A percentile compares a stretch with the other conserved stretches of the same genome.
phyloP scores from a whole-genome alignment of 2,329 filamentous ascomycete genomes.

The Fusarium circinatum region DNA sequence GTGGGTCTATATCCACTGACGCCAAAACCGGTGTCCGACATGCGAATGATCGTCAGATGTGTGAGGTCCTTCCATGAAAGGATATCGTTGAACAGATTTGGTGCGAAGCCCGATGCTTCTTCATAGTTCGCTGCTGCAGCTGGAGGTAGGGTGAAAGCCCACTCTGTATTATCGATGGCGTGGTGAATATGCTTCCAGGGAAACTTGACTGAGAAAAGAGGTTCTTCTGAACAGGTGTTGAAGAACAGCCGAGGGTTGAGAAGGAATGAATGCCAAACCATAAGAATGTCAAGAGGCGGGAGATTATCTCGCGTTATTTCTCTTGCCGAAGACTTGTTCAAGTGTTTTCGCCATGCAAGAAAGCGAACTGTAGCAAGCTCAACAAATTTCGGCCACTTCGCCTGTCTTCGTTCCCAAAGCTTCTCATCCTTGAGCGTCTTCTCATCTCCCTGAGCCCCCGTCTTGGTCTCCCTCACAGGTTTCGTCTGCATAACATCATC shows the following conservation, averaged over 20 bases:
- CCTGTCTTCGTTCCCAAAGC: constrained; percentile 30
- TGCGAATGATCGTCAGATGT: fast-evolving
- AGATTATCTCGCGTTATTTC: constrained; percentile 10
- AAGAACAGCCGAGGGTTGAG: constrained; percentile 46
- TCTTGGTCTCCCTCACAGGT: constrained; percentile 26
- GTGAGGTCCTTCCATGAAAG: not conserved
- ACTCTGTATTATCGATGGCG: constrained; percentile 23
- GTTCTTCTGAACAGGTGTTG: constrained; percentile 12
- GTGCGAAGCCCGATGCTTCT: not conserved
- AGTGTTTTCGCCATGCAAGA: constrained; percentile 33
- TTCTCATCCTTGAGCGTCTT: constrained; percentile 37
- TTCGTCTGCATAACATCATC: constrained; percentile 32
- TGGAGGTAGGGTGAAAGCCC: constrained; percentile 13
- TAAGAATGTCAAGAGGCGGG: constrained; percentile 48
- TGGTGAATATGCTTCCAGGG: constrained; percentile 35
- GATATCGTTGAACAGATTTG: not conserved
- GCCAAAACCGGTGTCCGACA: not conserved
- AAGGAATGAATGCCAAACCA: constrained; percentile 52
- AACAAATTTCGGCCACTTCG: constrained; percentile 43
- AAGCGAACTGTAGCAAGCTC: constrained; percentile 44
- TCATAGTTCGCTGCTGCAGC: not conserved
- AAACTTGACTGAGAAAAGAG: constrained; percentile 28
- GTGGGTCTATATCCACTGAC: fast-evolving
- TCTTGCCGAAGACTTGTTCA: not conserved
- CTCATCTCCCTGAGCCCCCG: constrained; percentile 21